These are phyloP conservation scores for Ettlia oleoabundans DNA, from an alignment of 139 green algal genomes.

Conservation along the genomic window DNA sequence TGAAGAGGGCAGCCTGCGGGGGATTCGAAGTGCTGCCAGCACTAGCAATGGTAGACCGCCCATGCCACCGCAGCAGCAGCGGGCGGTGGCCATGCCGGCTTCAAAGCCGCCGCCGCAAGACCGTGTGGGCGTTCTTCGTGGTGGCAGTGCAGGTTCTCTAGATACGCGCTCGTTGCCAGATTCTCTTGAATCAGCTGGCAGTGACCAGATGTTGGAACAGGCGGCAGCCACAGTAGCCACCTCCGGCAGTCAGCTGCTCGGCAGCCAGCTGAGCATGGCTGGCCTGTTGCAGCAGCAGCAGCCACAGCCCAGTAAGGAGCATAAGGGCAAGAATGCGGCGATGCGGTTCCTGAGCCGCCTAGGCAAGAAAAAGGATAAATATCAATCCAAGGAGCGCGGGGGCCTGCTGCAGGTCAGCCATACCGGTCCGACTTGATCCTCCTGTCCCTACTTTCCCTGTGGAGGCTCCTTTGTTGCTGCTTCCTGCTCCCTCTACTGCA, in stretches of 20 bases:
- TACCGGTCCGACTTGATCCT: no score
- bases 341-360: constrained; percentile 54
- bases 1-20: no score
- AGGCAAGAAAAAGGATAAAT: constrained; percentile 58
- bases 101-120: not conserved
- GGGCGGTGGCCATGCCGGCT: not conserved
- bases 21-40: no score
- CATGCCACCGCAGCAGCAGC: not conserved
- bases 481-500: no score
- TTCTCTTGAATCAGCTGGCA: constrained; percentile 5
- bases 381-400: constrained; percentile 31
- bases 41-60: not conserved
- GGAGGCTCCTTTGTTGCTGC: no score
- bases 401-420: constrained; percentile 28
- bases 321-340: constrained; percentile 50
- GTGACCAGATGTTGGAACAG: constrained; percentile 2
- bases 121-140: constrained; percentile 2
- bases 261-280: no score
- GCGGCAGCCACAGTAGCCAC: not conserved
- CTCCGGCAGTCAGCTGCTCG: not conserved
- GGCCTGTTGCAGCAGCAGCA: not conserved
- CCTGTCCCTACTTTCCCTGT: no score
- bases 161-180: not conserved
- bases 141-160: not conserved
- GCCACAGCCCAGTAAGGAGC: constrained; percentile 1